Percentiles rank a stretch among this genome's conserved stretches.
These are phyloP conservation scores for Bonia amplexicaulis DNA, from an alignment of 176 grass and related monocot genomes.

Conservation along the genomic window DNA sequence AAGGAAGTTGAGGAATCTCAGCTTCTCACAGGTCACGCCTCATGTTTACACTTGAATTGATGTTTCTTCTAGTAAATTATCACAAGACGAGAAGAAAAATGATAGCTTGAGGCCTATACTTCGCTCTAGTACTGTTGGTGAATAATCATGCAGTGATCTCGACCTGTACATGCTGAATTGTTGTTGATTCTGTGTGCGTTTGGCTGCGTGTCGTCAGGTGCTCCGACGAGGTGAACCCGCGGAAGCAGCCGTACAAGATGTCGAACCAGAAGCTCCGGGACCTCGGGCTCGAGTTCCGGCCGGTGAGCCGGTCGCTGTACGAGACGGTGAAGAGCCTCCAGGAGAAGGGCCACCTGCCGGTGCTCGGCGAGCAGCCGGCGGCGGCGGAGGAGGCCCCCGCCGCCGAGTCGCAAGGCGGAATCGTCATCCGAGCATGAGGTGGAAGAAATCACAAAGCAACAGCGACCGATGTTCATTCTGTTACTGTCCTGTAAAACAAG, in stretches of 20 bases:
- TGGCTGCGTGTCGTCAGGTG: conserved; percentile 37
- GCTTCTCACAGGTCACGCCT: neutral
- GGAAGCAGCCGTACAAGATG: conserved; percentile 70
- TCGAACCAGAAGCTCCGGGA: conserved; percentile 71
- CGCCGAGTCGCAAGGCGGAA: conserved; percentile 10
- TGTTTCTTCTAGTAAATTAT: neutral
- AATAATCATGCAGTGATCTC: neutral
- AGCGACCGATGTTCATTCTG: neutral
- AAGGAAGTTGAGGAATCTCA: conserved; percentile 3
- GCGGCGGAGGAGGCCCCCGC: neutral
- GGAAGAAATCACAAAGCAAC: neutral
- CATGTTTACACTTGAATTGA: conserved; percentile 5
- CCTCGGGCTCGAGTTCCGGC: conserved; percentile 59
- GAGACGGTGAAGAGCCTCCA: conserved; percentile 74
- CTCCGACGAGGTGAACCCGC: conserved; percentile 72
- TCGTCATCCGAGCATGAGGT: conserved; percentile 32
- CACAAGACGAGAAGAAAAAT: neutral
- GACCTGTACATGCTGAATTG: neutral
- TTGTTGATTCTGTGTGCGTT: neutral
- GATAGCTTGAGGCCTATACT: neutral
- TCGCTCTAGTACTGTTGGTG: neutral
- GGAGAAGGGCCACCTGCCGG: conserved; percentile 68
- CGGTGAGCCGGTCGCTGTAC: conserved; percentile 53
- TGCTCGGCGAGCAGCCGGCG: conserved; percentile 34
- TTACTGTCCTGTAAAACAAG: conserved; percentile 13